Evolutionary conservation across 2,329 filamentous ascomycete genomes (phyloP).

Genomic region (Cercospora sojina): DNA sequence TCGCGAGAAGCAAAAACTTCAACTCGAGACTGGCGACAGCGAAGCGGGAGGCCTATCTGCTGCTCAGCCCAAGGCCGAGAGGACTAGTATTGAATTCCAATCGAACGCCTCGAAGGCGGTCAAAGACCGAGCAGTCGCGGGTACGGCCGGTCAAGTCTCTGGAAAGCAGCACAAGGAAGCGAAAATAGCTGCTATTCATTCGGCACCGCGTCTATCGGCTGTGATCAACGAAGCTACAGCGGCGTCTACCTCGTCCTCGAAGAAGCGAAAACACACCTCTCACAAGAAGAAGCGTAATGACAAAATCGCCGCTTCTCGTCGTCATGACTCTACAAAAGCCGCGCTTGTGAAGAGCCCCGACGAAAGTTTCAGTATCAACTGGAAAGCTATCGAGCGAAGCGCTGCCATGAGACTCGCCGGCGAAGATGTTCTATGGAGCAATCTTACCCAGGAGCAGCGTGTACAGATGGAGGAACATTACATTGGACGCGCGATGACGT

Average conservation of each 20-base stretch:
- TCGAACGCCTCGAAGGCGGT: neutral
- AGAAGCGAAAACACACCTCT: neutral
- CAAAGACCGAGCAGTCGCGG: neutral
- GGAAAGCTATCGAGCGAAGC: conserved; percentile 2
- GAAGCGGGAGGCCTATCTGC: neutral
- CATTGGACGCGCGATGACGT: neutral
- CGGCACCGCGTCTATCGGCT: neutral
- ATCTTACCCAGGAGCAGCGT: neutral
- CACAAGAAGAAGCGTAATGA: neutral
- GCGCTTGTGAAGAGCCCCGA: neutral
- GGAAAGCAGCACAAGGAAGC: neutral
- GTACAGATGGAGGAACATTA: conserved; percentile 3
- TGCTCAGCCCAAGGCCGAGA: neutral
- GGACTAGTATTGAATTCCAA: neutral
- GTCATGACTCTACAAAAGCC: neutral
- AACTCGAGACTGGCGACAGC: neutral
- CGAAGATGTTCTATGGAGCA: neutral
- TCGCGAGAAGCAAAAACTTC: neutral
- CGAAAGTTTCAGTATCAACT: neutral
- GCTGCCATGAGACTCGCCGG: neutral
- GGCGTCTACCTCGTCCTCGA: neutral
- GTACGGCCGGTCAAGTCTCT: neutral
- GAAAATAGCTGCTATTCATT: neutral
- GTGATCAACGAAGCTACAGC: neutral
- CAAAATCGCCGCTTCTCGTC: neutral